Base-by-base conservation (phyloP, 2,329 filamentous ascomycete genomes). In the Diaporthe destruens region DNA sequence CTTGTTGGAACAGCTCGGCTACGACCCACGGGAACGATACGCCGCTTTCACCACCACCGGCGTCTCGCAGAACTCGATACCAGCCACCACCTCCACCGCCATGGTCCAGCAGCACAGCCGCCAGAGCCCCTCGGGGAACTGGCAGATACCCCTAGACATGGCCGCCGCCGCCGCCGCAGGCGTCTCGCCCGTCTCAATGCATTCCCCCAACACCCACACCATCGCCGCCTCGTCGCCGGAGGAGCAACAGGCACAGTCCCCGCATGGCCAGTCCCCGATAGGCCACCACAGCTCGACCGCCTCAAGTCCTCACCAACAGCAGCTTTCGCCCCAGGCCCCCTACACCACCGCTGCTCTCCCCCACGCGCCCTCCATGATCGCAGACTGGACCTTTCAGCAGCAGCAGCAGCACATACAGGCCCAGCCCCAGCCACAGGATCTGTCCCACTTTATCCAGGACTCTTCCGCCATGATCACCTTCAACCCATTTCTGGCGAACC, bases 331-430 rank as follows among this genome's bases (percentile, higher is more conserved):
- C 5, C 68, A 70, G 68, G 68, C 47, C 12, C 68, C 73, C 16
- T 89, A 86, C 78, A 86, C 87, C 77, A 81, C 84, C 61, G 80
- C 85, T 55, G 81, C 84, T 70, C 88, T 88, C 77, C 83, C 86
- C 18, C 85, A 85, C 75, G 81, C 85, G 42, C 81, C 85, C 14
- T 81, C 82, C 18, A 81, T 87, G 65, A 80, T 92, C 75, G 87
- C 88, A 59, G 89, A 91, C 81, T 92, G 90, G 89, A 86, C 89
- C 29, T 85, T 92, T 67, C 86, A 88, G 71, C 87, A 88, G 75
- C 86, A 88, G 71, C 87, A 88, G 75, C 86, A 87, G 66, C 87
- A 86, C 76, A 85, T 86, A 73, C 85, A 85, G 57, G 20, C 79
- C 53, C 80, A 78, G 51, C 81, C 84, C 12, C 79, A 85, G 71